phyloP scores from a whole-genome alignment of 2,329 filamentous ascomycete species.

The Penicillium sp. region DNA sequence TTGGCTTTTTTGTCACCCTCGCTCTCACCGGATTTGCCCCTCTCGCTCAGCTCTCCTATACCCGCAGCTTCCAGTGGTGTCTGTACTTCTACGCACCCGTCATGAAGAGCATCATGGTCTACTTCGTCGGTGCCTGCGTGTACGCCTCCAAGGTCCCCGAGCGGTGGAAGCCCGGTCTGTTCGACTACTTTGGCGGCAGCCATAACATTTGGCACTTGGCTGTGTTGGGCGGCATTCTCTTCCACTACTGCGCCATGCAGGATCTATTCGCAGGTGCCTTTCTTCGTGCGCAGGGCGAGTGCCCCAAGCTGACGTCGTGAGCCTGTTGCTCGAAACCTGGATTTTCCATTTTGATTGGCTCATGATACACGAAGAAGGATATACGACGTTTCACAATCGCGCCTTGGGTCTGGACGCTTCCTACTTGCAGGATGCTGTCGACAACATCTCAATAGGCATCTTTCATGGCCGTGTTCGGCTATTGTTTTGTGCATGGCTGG shows the following conservation, averaged over 20 bases:
- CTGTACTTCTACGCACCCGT: slow-evolving; percentile 85
- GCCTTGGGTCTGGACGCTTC: slow-evolving; percentile 2
- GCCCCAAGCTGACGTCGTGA: slow-evolving; percentile 31
- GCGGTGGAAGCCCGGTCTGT: slow-evolving; percentile 84
- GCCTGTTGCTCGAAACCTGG: neutral
- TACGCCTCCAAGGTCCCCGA: slow-evolving; percentile 93
- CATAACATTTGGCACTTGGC: slow-evolving; percentile 98
- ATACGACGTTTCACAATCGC: slow-evolving; percentile 1
- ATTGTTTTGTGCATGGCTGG: slow-evolving; percentile 17
- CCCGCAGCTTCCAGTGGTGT: slow-evolving; percentile 75
- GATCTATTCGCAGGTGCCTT: slow-evolving; percentile 82
- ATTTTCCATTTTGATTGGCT: slow-evolving; percentile 3
- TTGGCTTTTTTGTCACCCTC: slow-evolving; percentile 84
- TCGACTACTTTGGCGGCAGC: slow-evolving; percentile 91
- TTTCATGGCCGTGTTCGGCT: slow-evolving; percentile 1
- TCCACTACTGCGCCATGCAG: slow-evolving; percentile 95
- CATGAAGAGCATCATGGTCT: slow-evolving; percentile 78
- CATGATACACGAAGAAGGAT: slow-evolving; percentile 8
- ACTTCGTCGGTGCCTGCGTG: slow-evolving; percentile 75
- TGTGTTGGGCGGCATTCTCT: slow-evolving; percentile 91
- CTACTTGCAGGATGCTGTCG: neutral
- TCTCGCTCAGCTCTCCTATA: slow-evolving; percentile 73
- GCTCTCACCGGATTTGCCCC: slow-evolving; percentile 85
- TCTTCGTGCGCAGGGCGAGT: slow-evolving; percentile 55
- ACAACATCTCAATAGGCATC: slow-evolving; percentile 8